A percentile compares a stretch with the other conserved stretches of the same genome.
These are phyloP conservation scores for Hortiboletus flavorubellus DNA, from an alignment of 768 basidiomycete genomes.

Conservation along the genomic window DNA sequence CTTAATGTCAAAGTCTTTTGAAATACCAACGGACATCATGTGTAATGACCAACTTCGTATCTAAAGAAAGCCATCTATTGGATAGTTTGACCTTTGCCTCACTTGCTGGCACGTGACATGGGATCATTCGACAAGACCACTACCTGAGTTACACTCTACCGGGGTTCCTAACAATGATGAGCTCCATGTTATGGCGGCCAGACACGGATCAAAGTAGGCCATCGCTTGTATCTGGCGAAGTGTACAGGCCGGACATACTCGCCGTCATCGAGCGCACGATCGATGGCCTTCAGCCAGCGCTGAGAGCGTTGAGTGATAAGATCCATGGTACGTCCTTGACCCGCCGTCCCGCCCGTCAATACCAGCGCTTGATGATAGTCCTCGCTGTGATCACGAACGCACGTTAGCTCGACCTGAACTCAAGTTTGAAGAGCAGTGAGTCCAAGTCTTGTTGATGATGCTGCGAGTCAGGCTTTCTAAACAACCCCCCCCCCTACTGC, in stretches of 20 bases:
- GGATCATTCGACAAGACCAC: no score
- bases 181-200: constrained; percentile 1
- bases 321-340: constrained; percentile 52
- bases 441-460: neutral
- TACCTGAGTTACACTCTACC: neutral
- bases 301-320: constrained; percentile 62
- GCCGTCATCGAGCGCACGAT: constrained; percentile 59
- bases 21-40: no score
- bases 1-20: no score
- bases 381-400: no score
- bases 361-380: neutral
- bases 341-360: neutral
- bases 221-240: constrained; percentile 7
- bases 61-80: no score
- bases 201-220: constrained; percentile 1
- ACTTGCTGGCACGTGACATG: no score
- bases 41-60: no score
- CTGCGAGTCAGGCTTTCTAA: no score
- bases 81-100: no score
- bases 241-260: constrained; percentile 58
- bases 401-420: constrained; percentile 65
- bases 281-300: constrained; percentile 45
- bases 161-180: neutral
- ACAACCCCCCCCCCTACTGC: no score
- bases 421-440: constrained; percentile 62